Percentiles rank a stretch among this genome's conserved stretches.
These are phyloP conservation scores for Aspergillus unguis DNA, from an alignment of 2,329 filamentous ascomycete species.

Conservation along the genomic window DNA sequence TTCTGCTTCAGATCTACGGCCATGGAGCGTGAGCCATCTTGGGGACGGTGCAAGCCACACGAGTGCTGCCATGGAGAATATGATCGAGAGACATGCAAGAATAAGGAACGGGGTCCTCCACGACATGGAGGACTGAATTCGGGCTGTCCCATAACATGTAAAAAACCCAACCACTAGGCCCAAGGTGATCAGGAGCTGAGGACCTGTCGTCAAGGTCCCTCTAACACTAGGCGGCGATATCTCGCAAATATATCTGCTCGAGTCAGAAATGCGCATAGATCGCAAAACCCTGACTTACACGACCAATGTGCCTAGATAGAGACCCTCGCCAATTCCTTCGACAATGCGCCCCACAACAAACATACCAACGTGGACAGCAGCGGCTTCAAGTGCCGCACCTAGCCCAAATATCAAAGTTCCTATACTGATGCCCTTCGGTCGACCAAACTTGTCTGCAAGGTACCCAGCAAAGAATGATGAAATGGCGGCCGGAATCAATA, in stretches of 20 bases:
- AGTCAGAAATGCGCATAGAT: constrained; percentile 2
- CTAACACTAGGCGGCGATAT: constrained; percentile 53
- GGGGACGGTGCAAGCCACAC: constrained; percentile 54
- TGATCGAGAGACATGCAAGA: constrained; percentile 41
- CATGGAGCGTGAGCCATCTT: constrained; percentile 54
- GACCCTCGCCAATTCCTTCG: constrained; percentile 58
- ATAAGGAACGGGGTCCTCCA: constrained; percentile 58
- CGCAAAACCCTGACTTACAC: constrained; percentile 35
- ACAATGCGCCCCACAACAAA: constrained; percentile 56
- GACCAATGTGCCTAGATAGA: constrained; percentile 55
- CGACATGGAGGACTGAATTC: constrained; percentile 47
- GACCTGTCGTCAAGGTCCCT: constrained; percentile 51
- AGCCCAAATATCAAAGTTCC: constrained; percentile 53
- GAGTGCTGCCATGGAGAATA: constrained; percentile 39
- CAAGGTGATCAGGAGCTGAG: constrained; percentile 52
- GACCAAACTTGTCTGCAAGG: constrained; percentile 52
- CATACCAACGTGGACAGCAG: constrained; percentile 47
- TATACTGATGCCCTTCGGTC: constrained; percentile 49
- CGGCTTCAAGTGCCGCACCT: constrained; percentile 54
- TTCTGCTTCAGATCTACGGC: constrained; percentile 47
- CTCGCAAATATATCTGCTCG: constrained; percentile 53
- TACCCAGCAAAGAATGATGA: constrained; percentile 58
- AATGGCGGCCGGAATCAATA: constrained; percentile 56
- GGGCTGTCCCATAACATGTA: constrained; percentile 55
- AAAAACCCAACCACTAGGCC: constrained; percentile 59